phyloP scores from a whole-genome alignment of 441 rosid species.

The Eutrema salsugineum region DNA sequence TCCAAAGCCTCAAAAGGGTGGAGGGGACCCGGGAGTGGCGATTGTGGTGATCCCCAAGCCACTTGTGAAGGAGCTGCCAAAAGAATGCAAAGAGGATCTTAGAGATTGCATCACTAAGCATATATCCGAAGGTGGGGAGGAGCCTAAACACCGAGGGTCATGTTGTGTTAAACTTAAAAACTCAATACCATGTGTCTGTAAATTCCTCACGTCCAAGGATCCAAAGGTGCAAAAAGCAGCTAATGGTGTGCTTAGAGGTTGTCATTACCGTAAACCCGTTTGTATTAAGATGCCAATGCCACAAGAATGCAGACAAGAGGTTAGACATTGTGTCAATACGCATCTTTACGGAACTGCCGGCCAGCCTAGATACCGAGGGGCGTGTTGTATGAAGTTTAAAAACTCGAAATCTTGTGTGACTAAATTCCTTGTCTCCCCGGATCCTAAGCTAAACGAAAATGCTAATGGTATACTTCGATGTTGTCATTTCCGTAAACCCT shows the following conservation, averaged over 20 bases:
- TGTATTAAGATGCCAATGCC: slow-evolving; percentile 8
- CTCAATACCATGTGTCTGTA: background rate
- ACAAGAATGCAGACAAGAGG: background rate
- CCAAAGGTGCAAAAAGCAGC: background rate
- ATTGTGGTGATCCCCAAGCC: background rate
- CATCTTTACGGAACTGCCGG: background rate
- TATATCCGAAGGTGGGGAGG: background rate
- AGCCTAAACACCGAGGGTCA: background rate
- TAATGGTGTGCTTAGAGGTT: background rate
- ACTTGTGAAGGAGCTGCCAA: background rate
- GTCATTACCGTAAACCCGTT: background rate
- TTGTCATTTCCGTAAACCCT: background rate
- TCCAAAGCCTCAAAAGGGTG: background rate
- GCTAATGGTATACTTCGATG: background rate
- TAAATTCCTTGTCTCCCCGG: background rate
- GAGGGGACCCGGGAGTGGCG: background rate
- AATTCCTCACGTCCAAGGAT: background rate
- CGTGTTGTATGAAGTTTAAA: background rate
- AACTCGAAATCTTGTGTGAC: background rate
- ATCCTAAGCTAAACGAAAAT: background rate
- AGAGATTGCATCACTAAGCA: background rate
- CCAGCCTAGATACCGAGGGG: background rate
- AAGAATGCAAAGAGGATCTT: background rate
- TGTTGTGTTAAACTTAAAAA: background rate
- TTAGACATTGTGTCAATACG: background rate